A percentile compares a stretch with the other conserved stretches of the same genome.
phyloP scores from a whole-genome alignment of 352 stramenopile genomes.

The Phytophthora podocarpi region DNA sequence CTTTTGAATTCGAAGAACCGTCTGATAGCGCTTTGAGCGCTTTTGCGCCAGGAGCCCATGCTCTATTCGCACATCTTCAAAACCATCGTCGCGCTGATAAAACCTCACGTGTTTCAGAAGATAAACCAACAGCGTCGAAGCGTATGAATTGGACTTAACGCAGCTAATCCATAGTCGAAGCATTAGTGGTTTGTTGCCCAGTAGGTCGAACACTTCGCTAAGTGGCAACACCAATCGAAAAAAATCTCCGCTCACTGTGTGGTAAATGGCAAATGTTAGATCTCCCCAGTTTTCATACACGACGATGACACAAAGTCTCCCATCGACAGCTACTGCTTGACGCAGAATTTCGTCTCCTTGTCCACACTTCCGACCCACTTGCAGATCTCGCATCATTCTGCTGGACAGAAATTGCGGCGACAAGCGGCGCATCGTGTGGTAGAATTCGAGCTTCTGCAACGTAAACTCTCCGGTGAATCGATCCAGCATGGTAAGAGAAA shows the following conservation, averaged over 20 bases:
- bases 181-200: constrained; percentile 44
- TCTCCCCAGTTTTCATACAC: constrained; percentile 87
- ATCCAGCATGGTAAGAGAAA: constrained; percentile 70
- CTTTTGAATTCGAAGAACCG: constrained; percentile 37
- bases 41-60: constrained; percentile 1
- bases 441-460: constrained; percentile 71
- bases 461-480: constrained; percentile 75
- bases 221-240: constrained; percentile 43
- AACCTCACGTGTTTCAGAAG: constrained; percentile 52
- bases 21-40: constrained; percentile 36
- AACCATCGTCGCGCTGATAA: constrained; percentile 1
- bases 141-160: constrained; percentile 76
- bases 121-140: constrained; percentile 42
- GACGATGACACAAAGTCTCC: constrained; percentile 53
- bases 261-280: constrained; percentile 60
- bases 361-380: constrained; percentile 61
- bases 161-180: constrained; percentile 70
- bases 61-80: constrained; percentile 24
- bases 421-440: constrained; percentile 59
- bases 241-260: constrained; percentile 37
- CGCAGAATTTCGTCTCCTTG: constrained; percentile 75
- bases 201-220: constrained; percentile 38
- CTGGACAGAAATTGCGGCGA: constrained; percentile 58
- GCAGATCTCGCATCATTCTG: constrained; percentile 65
- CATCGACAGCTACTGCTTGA: constrained; percentile 51